Percentiles rank a stretch among this genome's conserved stretches.
Conservation (phyloP, 2,329 filamentous ascomycete genomes). For the Balansia obtecta region DNA sequence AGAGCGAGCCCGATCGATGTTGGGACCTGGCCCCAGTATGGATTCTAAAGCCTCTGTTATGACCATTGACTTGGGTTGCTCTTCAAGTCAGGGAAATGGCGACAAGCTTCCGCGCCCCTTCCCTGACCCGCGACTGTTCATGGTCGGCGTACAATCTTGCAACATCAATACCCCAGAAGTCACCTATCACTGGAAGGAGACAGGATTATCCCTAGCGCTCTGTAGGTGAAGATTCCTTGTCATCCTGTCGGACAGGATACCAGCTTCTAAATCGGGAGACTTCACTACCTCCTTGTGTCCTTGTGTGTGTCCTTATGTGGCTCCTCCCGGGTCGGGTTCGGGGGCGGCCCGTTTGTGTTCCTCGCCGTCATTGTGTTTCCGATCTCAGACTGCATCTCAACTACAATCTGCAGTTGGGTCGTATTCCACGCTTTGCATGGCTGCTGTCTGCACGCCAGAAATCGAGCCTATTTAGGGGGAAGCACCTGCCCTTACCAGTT, state of each 20-base stretch:
- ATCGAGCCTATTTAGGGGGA: neutral
- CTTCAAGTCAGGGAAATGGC: neutral
- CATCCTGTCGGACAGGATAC: neutral
- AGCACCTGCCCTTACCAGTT: neutral
- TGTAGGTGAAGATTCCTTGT: neutral
- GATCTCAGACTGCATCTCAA: constrained; percentile 5
- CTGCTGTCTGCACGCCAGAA: constrained; percentile 3
- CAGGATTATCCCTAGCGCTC: too few relatives aligned
- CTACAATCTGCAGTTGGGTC: constrained; percentile 5
- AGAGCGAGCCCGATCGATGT: constrained; percentile 7
- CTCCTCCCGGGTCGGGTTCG: constrained; percentile 1
- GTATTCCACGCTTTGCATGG: constrained; percentile 6
- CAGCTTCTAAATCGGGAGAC: neutral
- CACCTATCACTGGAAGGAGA: too few relatives aligned
- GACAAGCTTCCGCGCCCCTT: neutral
- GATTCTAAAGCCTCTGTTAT: neutral
- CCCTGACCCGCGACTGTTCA: neutral
- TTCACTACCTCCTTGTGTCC: neutral
- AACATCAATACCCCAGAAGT: neutral
- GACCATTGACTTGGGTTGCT: neutral
- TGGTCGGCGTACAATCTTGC: neutral
- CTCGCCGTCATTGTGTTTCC: neutral
- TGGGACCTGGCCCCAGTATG: neutral
- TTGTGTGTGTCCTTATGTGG: neutral
- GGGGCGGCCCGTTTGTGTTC: neutral